Conservation (phyloP, 139 green algal genomes). For the Raphidocelis subcapitata region DNA sequence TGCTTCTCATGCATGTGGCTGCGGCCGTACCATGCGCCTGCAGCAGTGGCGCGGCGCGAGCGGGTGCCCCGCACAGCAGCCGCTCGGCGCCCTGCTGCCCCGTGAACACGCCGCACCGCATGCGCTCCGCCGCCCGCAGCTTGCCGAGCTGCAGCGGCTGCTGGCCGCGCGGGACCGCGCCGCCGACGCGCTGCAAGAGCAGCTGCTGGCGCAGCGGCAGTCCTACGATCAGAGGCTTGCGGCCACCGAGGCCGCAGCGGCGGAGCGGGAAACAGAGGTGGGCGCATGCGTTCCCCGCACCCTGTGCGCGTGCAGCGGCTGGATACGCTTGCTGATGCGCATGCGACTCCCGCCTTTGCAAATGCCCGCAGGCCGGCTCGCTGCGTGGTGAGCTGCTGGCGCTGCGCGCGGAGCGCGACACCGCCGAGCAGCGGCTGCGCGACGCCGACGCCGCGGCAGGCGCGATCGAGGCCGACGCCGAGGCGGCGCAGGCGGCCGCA, state of each 20-base stretch:
- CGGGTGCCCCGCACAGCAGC: too few relatives aligned
- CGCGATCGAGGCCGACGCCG: too few relatives aligned
- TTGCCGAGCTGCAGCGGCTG: conserved; percentile 48
- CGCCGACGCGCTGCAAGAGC: conserved; percentile 50
- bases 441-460: too few relatives aligned
- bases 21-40: too few relatives aligned
- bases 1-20: too few relatives aligned
- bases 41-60: too few relatives aligned
- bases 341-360: neutral
- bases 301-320: neutral
- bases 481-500: too few relatives aligned
- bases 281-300: neutral
- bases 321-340: neutral
- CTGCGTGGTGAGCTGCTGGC: conserved; percentile 17
- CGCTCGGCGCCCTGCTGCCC: too few relatives aligned
- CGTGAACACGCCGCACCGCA: neutral
- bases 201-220: conserved; percentile 45
- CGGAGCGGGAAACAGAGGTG: conserved; percentile 49
- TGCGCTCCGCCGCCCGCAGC: neutral
- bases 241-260: conserved; percentile 33
- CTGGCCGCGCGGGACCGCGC: conserved; percentile 45
- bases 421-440: too few relatives aligned
- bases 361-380: neutral
- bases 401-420: conserved; percentile 14
- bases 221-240: conserved; percentile 47